Evolutionary conservation across 129 eudicot species (phyloP).

Genomic region (Ambrosia trifida): DNA sequence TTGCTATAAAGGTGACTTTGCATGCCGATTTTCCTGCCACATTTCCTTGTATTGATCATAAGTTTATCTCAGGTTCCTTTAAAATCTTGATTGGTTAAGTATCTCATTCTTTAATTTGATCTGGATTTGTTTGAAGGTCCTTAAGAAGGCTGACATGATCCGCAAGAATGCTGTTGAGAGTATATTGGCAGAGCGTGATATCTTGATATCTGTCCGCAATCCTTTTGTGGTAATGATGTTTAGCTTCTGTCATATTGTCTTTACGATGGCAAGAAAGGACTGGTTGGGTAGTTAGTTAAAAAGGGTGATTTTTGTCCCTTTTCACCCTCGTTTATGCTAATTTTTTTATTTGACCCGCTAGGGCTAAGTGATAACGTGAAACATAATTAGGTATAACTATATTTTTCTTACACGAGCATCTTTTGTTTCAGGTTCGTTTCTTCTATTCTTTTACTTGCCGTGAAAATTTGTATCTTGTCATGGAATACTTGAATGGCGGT

Average conservation of each 20-base stretch:
- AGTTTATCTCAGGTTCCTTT: conserved; percentile 2
- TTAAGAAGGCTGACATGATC: conserved; percentile 95
- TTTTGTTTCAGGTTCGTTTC: conserved; percentile 75
- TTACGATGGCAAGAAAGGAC: conserved; percentile 1
- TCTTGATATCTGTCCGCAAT: conserved; percentile 89
- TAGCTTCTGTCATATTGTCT: conserved; percentile 20
- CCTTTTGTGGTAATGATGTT: conserved; percentile 92
- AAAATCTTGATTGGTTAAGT: neutral
- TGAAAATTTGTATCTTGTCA: conserved; percentile 92
- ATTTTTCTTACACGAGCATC: conserved; percentile 30
- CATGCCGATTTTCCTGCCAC: neutral
- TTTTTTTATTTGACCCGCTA: neutral
- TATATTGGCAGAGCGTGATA: conserved; percentile 95
- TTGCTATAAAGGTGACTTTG: conserved; percentile 82
- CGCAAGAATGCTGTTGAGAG: conserved; percentile 98
- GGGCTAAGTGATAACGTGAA: neutral
- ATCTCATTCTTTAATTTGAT: neutral
- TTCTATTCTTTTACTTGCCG: conserved; percentile 97
- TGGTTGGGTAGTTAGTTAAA: neutral
- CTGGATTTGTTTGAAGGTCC: conserved; percentile 51
- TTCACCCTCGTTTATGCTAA: neutral
- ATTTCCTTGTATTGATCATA: neutral
- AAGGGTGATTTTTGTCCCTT: neutral
- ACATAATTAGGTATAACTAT: neutral
- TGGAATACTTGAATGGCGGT: conserved; percentile 98